Evolutionary conservation across 2,329 filamentous ascomycete species (phyloP).

Genomic region (Emergomyces africanus): DNA sequence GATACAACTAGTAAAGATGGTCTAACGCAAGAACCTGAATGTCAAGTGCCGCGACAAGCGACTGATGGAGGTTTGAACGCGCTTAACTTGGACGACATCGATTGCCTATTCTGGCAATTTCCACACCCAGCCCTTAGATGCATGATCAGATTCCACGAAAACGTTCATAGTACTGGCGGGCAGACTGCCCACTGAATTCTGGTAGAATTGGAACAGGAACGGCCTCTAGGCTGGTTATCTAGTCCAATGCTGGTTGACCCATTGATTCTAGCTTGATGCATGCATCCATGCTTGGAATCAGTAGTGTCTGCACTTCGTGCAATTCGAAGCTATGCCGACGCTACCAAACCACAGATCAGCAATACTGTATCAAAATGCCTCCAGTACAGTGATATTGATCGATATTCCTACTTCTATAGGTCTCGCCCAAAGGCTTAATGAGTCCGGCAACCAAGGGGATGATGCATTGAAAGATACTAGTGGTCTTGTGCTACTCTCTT

Average conservation of each 20-base stretch:
- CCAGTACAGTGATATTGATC: constrained; percentile 36
- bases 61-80: background rate
- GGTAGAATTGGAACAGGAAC: background rate
- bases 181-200: background rate
- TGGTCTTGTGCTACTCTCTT: constrained; percentile 30
- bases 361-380: constrained; percentile 40
- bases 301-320: background rate
- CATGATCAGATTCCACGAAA: background rate
- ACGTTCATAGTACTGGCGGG: background rate
- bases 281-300: background rate
- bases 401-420: constrained; percentile 48
- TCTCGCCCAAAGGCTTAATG: constrained; percentile 34
- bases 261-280: background rate
- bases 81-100: background rate
- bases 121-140: background rate
- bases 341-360: constrained; percentile 9
- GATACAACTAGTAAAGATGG: background rate
- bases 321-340: background rate
- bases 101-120: background rate
- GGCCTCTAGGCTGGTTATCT: background rate
- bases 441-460: constrained; percentile 12
- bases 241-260: background rate
- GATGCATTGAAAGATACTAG: constrained; percentile 3
- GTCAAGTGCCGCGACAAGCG: background rate
- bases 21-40: background rate